Percentiles rank a stretch among this genome's conserved stretches.
Conservation (phyloP, 2,329 filamentous ascomycete genomes). For the Diaporthe sp. region DNA sequence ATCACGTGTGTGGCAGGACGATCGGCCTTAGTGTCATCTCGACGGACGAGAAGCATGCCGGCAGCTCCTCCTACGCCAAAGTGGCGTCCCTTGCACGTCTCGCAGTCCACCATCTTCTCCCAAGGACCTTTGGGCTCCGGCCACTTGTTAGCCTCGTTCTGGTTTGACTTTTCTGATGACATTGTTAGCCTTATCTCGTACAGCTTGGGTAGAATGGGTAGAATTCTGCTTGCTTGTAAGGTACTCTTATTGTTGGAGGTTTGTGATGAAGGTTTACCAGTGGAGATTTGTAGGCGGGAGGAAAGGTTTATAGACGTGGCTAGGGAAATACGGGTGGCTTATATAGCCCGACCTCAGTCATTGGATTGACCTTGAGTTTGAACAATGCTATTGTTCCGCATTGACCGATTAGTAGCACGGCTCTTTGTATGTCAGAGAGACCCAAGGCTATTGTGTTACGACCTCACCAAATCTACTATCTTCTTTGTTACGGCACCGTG, state of each 20-base stretch:
- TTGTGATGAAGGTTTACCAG: background rate
- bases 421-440: background rate
- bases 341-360: background rate
- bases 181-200: background rate
- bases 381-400: background rate
- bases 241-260: background rate
- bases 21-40: background rate
- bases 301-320: background rate
- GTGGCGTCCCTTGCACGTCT: background rate
- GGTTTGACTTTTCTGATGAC: background rate
- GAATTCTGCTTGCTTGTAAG: background rate
- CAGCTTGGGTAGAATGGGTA: background rate
- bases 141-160: background rate
- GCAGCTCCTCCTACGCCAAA: constrained; percentile 27
- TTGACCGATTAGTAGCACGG: background rate
- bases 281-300: too few species aligned
- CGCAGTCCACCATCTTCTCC: background rate
- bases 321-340: background rate
- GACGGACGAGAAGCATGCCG: constrained; percentile 33
- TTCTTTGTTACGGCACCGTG: too few species aligned
- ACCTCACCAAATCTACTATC: too few species aligned
- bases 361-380: background rate
- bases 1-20: background rate
- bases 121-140: background rate
- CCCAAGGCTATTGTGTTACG: too few species aligned